phyloP scores from a whole-genome alignment of 164 flowering plant species.

The Stephania japonica region DNA sequence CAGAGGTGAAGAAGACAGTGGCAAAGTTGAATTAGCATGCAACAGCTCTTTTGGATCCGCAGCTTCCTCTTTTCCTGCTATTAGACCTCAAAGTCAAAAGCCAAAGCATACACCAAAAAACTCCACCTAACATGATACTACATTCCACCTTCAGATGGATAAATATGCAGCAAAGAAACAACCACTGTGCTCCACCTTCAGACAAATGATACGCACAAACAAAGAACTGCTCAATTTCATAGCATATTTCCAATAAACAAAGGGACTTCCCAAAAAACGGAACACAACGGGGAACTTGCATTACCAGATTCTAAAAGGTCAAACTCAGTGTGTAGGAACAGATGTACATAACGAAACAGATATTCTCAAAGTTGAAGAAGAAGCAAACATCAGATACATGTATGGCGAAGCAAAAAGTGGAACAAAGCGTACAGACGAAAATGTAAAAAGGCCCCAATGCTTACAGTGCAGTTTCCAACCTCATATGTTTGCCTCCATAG shows the following conservation, averaged over 20 bases:
- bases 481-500: not conserved
- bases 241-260: not conserved
- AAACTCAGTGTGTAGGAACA: not conserved
- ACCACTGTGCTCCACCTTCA: slow-evolving; percentile 6
- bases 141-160: not conserved
- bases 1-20: slow-evolving; percentile 21
- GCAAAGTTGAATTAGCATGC: slow-evolving; percentile 22
- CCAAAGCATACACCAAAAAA: slow-evolving; percentile 10
- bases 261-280: not conserved
- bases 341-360: not conserved
- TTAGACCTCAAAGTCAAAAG: slow-evolving; percentile 17
- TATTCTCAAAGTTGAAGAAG: not conserved
- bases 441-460: not conserved
- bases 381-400: not conserved
- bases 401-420: not conserved
- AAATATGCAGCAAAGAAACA: not conserved
- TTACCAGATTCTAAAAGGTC: not conserved
- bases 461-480: not conserved
- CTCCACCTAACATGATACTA: slow-evolving; percentile 6
- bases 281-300: not conserved
- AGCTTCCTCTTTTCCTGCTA: slow-evolving; percentile 45
- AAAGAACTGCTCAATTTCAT: slow-evolving; percentile 1
- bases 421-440: not conserved
- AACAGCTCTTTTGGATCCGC: slow-evolving; percentile 26
- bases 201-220: slow-evolving; percentile 6